Evolutionary conservation across 2,329 filamentous ascomycete species (phyloP), one percentile per base, ranked within the genome.

Genomic region (Epichloe elymi): DNA sequence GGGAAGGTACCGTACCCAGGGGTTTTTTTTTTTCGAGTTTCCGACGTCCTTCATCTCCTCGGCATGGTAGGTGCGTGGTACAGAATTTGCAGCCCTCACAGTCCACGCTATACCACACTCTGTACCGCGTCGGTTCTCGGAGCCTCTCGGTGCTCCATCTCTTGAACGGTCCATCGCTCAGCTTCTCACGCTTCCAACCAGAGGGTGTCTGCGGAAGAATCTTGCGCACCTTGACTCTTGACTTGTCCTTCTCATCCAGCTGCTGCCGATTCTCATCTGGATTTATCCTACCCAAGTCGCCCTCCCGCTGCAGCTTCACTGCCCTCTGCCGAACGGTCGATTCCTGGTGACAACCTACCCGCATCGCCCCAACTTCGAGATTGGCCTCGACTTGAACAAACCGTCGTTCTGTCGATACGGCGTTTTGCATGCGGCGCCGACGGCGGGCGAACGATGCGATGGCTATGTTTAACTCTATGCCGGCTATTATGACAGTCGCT

Each of bases 381-480:
- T 36, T 23, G 5, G 19, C 23, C 19, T 19, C 37, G 23, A 17
- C 2, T 20, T 38, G 10, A 20, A 36, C 30, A 41, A 17, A 26
- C 38, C 38, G 42, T 52, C 50, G 51, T 46, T 52, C 48, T 38
- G 47, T 49, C 42, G 46, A 36, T 50, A 47, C 46, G 12, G 33
- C 14, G 7, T 11, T 30, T 41, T 26, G 23, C 53, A 51, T 62
- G 59, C 58, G 57, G 57, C 59, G 55, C 58, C 63, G 63, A 63
- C 59, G 54, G 56, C 54, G 57, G 56, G 59, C 60, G 55, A 62
- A 65, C 61, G 58, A 77, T 76, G 74, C 70, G 61, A 80, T 80
- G 78, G 74, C 75, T 58, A 70, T 71, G 60, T 80, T 73, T 70
- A 79, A 77, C 65, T 70, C 75, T 62, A 74, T 79, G 69, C 67